phyloP scores from a whole-genome alignment of 1,284 basidiomycete genomes.

The Melampsora americana region DNA sequence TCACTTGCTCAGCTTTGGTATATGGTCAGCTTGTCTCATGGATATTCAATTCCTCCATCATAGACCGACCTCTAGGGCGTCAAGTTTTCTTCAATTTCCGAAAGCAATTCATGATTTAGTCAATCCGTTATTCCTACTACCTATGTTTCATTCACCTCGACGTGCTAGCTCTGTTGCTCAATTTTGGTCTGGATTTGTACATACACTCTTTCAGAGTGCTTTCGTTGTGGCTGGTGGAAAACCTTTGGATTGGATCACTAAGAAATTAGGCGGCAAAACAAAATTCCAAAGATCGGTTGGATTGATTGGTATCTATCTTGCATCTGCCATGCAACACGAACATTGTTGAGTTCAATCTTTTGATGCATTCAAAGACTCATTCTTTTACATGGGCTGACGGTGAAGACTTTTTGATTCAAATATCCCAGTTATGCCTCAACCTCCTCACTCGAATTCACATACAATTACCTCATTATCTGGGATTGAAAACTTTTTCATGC shows the following conservation, averaged over 20 bases:
- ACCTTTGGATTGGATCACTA: constrained; percentile 7
- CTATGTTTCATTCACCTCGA: background rate
- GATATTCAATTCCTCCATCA: background rate
- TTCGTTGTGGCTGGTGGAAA: constrained; percentile 5
- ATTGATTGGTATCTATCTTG: background rate
- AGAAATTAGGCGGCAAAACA: background rate
- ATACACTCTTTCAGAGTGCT: background rate
- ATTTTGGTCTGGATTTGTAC: background rate
- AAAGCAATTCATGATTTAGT: background rate
- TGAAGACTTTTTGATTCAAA: background rate
- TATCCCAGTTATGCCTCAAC: background rate
- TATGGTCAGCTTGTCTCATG: background rate
- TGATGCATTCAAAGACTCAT: background rate
- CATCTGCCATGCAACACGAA: background rate
- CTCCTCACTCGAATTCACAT: background rate
- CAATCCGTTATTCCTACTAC: background rate
- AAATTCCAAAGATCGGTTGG: background rate
- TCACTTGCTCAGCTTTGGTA: background rate
- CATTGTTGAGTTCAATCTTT: background rate
- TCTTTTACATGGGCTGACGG: background rate
- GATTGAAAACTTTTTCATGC: background rate
- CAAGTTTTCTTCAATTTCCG: background rate
- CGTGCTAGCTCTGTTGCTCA: background rate
- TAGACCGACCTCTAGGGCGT: background rate
- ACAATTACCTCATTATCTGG: constrained; percentile 1